phyloP scores from a whole-genome alignment of 2,329 filamentous ascomycete species.

The Fusarium sp. region DNA sequence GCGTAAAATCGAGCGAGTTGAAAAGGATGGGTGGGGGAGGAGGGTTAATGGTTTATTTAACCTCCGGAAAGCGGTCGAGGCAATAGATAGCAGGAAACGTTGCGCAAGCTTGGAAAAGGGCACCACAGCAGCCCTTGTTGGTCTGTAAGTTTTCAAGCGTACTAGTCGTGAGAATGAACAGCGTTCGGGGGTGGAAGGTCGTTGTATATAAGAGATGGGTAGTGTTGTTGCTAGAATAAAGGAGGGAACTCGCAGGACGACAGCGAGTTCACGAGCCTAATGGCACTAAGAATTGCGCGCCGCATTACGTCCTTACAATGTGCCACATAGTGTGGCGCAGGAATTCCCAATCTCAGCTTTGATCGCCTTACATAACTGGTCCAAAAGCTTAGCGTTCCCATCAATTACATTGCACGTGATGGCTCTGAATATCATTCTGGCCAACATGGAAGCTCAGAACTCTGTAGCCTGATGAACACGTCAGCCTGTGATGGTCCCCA shows the following conservation, averaged over 20 bases:
- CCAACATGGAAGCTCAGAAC: constrained; percentile 21
- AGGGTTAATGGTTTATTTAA: constrained; percentile 22
- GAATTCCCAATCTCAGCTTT: background rate
- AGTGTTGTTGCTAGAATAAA: constrained; percentile 43
- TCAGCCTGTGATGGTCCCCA: constrained; percentile 35
- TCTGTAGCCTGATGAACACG: constrained; percentile 38
- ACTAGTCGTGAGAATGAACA: constrained; percentile 3
- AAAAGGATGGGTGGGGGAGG: constrained; percentile 17
- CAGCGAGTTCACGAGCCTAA: constrained; percentile 47
- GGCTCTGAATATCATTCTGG: constrained; percentile 15
- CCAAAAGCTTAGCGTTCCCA: background rate
- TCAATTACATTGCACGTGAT: constrained; percentile 26
- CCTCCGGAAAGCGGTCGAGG: constrained; percentile 34
- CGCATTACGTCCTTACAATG: constrained; percentile 28
- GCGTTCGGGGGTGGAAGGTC: constrained; percentile 4
- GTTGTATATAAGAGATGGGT: constrained; percentile 36
- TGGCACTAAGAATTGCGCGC: constrained; percentile 41
- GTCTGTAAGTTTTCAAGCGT: background rate
- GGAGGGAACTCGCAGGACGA: constrained; percentile 46
- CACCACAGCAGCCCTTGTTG: background rate
- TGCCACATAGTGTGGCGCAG: constrained; percentile 44
- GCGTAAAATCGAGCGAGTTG: constrained; percentile 19
- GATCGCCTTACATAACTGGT: constrained; percentile 3
- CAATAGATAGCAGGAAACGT: constrained; percentile 23
- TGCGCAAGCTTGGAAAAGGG: constrained; percentile 17